phyloP scores from a whole-genome alignment of 1,284 basidiomycete species.

The Mycena citricolor region DNA sequence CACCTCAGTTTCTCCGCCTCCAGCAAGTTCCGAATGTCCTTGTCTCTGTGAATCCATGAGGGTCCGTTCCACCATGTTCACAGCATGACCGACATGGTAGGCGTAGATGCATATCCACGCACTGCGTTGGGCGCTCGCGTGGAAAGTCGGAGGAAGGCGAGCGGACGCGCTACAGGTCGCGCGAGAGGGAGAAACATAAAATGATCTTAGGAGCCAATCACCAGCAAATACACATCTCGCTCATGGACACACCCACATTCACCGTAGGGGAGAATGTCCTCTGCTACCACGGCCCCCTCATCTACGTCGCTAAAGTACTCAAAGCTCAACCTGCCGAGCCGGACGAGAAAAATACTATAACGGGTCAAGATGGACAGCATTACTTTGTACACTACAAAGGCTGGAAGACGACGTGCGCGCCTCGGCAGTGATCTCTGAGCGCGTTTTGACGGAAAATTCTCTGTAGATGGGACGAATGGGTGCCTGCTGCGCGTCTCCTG shows the following conservation, averaged over 20 bases:
- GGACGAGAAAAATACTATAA: constrained; percentile 59
- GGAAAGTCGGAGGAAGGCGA: constrained; percentile 1
- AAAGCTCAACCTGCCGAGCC: constrained; percentile 73
- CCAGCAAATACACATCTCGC: constrained; percentile 1
- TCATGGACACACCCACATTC: constrained; percentile 15
- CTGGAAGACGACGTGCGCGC: constrained; percentile 94
- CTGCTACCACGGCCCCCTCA: constrained; percentile 91
- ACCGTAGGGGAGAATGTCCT: constrained; percentile 75
- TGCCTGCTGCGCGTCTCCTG: constrained; percentile 78
- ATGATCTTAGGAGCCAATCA: not conserved
- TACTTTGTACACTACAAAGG: constrained; percentile 99
- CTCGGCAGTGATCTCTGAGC: constrained; percentile 1
- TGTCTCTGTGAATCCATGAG: constrained; percentile 17
- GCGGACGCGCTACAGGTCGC: constrained; percentile 12
- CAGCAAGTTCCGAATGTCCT: constrained; percentile 8
- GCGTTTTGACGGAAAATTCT: not conserved
- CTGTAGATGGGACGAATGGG: constrained; percentile 97
- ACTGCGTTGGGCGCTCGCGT: not conserved
- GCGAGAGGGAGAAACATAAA: constrained; percentile 12
- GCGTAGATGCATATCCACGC: constrained; percentile 2
- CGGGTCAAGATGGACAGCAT: constrained; percentile 73
- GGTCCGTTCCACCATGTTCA: too few relatives aligned
- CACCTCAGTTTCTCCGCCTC: constrained; percentile 12
- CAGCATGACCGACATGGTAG: constrained; percentile 9
- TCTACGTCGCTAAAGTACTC: constrained; percentile 94